phyloP scores from a whole-genome alignment of 768 basidiomycete genomes.

The Jaapia argillacea region DNA sequence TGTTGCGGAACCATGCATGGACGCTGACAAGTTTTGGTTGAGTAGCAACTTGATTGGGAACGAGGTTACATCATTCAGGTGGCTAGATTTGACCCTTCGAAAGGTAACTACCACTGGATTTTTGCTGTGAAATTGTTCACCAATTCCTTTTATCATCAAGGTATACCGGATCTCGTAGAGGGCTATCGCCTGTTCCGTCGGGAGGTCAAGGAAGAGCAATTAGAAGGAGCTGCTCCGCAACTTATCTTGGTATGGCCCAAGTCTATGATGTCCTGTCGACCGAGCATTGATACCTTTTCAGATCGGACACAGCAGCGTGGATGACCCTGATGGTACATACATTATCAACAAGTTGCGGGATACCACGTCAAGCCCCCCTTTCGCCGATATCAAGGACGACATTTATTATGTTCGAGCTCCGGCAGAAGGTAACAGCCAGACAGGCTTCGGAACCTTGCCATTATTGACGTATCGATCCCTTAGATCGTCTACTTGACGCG shows the following conservation, averaged over 20 bases:
- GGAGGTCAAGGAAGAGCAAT: not conserved
- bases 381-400: not conserved
- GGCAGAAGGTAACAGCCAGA: not conserved
- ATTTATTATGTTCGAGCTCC: not conserved
- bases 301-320: not conserved
- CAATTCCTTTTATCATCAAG: not conserved
- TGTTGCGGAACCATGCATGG: not conserved
- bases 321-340: not conserved
- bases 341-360: not conserved
- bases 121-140: not conserved
- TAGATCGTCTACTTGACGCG: slow-evolving; percentile 1
- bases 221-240: not conserved
- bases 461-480: too few species aligned
- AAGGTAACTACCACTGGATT: not conserved
- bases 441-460: too few species aligned
- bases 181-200: not conserved
- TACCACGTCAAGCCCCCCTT: not conserved
- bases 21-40: not conserved
- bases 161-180: not conserved
- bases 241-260: not conserved
- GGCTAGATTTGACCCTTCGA: not conserved
- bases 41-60: not conserved
- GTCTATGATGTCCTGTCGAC: too few species aligned
- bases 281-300: not conserved
- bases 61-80: not conserved